Base-by-base conservation (phyloP, 1,139 yeast species). In the Magnusiomyces suaveolens region DNA sequence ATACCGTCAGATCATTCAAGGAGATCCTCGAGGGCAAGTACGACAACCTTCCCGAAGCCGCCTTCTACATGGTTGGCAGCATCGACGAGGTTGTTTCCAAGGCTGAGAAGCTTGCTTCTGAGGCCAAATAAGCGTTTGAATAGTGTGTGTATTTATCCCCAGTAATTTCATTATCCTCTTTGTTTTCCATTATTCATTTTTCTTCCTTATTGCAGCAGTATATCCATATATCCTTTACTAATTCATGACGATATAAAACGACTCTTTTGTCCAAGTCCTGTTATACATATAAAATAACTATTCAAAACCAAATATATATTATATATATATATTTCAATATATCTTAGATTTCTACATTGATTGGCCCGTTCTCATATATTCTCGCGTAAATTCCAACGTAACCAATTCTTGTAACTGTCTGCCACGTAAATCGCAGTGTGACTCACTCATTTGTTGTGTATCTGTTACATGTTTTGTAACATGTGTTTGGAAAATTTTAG, bases 31-130 rank as follows among this genome's bases (percentile, higher is more conserved):
- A 83, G 52, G 98, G 98, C 79, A 92, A 92, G 83, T 88, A 90
- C 82, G 98, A 92, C 76, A 83, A 85, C 81, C 84, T 92, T 72
- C 98, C 98, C 74, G 98, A 92, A 81, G 87, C 85, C 73, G 98
- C 98, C 69, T 92, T 92, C 95, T 92, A 92, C 80, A 92, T 92
- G 98, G 97, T 90, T 77, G 98, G 98, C 81, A 96, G 96, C 81
- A 89, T 92, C 71, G 97, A 89, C 76, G 98, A 92, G 77, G 97
- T 83, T 70, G 77, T 88, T 74, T 94, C 97, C 74, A 92, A 92
- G 84, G 97, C 97, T 73, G 97, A 90, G 79, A 89, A 90, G 82
- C 77, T 92, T 76, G 97, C 97, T 77, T 81, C 96, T 75, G 96
- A 88, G 21, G 50, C 50, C 39, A 24, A 18, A 16, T 48, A 48